phyloP scores from a whole-genome alignment of 2,329 filamentous ascomycete genomes.

The Trichoderma koningiopsis region DNA sequence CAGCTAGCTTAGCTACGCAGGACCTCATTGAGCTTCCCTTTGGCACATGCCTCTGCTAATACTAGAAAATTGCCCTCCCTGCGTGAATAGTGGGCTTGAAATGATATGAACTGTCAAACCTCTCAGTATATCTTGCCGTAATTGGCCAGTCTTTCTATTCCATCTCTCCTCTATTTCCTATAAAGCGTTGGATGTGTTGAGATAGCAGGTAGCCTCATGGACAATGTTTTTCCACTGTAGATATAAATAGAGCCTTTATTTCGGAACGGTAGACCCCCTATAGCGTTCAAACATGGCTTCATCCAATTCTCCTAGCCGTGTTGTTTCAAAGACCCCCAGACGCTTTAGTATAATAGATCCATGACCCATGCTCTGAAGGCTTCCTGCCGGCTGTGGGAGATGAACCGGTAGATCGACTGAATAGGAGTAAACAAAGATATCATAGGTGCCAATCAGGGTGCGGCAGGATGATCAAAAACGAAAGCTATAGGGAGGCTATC shows the following conservation, averaged over 20 bases:
- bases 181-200: neutral
- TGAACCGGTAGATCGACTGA: neutral
- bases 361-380: neutral
- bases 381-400: neutral
- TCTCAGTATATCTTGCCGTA: neutral
- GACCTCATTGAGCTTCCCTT: neutral
- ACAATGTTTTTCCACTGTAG: constrained; percentile 10
- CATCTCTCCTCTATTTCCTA: neutral
- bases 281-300: neutral
- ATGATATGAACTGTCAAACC: neutral
- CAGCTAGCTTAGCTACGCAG: neutral
- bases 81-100: neutral
- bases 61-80: neutral
- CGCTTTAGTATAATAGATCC: neutral
- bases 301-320: neutral
- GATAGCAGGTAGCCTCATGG: constrained; percentile 1
- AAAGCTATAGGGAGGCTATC: neutral
- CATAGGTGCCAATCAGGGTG: neutral
- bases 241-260: neutral
- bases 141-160: too few species aligned
- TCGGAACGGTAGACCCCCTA: neutral
- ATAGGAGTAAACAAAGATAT: neutral
- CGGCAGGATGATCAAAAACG: neutral
- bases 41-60: neutral
- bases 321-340: neutral